phyloP scores from a whole-genome alignment of 768 basidiomycete genomes.

The Psilocybe subaeruginosa region DNA sequence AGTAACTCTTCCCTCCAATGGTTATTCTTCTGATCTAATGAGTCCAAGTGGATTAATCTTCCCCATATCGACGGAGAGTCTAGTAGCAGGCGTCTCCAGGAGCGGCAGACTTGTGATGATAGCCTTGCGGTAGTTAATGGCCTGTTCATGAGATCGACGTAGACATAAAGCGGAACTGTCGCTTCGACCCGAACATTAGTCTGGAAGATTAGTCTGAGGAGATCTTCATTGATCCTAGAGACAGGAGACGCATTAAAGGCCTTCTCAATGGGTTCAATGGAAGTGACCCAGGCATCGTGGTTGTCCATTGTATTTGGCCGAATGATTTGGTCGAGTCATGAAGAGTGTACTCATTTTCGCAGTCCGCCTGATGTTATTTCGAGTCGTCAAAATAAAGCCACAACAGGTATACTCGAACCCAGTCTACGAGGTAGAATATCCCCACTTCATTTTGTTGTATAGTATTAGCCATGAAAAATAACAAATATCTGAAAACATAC shows the following conservation, averaged over 20 bases:
- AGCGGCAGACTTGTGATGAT: slow-evolving; percentile 1
- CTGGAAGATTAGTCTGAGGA: neutral
- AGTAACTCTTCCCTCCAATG: slow-evolving; percentile 2
- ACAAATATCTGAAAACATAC: too few species aligned
- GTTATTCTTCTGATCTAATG: neutral
- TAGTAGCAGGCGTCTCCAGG: neutral
- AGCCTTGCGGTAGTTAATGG: neutral
- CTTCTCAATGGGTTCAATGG: too few species aligned
- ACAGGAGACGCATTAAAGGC: neutral
- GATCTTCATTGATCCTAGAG: neutral
- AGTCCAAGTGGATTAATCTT: neutral
- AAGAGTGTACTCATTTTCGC: too few species aligned
- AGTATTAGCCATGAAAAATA: too few species aligned
- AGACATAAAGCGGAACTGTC: neutral
- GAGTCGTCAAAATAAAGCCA: too few species aligned
- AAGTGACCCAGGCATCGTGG: too few species aligned
- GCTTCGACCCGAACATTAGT: neutral
- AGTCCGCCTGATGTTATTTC: too few species aligned
- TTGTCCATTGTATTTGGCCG: too few species aligned
- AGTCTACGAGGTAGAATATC: too few species aligned
- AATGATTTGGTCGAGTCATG: too few species aligned
- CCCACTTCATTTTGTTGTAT: too few species aligned
- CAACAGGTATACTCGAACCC: too few species aligned
- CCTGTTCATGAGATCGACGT: neutral
- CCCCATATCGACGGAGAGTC: slow-evolving; percentile 3